Percentiles rank a stretch among this genome's conserved stretches.
Conservation (phyloP, 371 early-diverging fungal genomes). For the Saksenaea oblongispora region DNA sequence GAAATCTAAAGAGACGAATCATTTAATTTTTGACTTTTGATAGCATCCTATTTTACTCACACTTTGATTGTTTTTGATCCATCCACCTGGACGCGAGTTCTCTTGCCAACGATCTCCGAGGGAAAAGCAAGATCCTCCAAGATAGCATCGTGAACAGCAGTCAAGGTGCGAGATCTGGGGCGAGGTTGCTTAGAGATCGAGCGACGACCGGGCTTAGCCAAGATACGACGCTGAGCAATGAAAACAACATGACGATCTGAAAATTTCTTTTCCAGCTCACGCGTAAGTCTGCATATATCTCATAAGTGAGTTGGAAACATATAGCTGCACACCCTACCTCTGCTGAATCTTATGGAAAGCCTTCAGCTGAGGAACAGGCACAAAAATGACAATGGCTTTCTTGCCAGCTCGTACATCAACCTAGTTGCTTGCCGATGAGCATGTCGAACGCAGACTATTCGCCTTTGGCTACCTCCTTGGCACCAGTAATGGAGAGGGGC, state of each 20-base stretch:
- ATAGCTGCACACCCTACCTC: slow-evolving; percentile 48
- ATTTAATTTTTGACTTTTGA: neutral
- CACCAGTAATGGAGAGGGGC: slow-evolving; percentile 85
- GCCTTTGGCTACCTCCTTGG: slow-evolving; percentile 81
- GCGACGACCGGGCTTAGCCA: slow-evolving; percentile 87
- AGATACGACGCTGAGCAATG: slow-evolving; percentile 93
- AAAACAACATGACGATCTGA: slow-evolving; percentile 95
- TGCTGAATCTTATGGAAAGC: slow-evolving; percentile 93
- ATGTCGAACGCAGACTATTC: neutral
- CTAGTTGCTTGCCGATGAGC: slow-evolving; percentile 36
- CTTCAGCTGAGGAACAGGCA: slow-evolving; percentile 92
- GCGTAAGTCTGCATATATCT: slow-evolving; percentile 67
- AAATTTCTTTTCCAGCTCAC: slow-evolving; percentile 99
- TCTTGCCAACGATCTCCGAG: slow-evolving; percentile 97
- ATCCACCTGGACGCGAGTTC: slow-evolving; percentile 94
- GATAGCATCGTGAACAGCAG: slow-evolving; percentile 92
- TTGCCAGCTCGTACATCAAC: slow-evolving; percentile 89
- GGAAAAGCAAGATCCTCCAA: slow-evolving; percentile 97
- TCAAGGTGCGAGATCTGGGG: slow-evolving; percentile 94
- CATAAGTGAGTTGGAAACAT: neutral
- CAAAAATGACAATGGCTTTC: slow-evolving; percentile 94
- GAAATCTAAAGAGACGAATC: slow-evolving; percentile 56
- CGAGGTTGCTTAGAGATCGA: slow-evolving; percentile 87
- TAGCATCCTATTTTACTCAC: slow-evolving; percentile 48
- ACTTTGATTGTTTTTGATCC: slow-evolving; percentile 92